phyloP scores from a whole-genome alignment of 192 early-diverging fungal genomes.

The Piromyces sp. region DNA sequence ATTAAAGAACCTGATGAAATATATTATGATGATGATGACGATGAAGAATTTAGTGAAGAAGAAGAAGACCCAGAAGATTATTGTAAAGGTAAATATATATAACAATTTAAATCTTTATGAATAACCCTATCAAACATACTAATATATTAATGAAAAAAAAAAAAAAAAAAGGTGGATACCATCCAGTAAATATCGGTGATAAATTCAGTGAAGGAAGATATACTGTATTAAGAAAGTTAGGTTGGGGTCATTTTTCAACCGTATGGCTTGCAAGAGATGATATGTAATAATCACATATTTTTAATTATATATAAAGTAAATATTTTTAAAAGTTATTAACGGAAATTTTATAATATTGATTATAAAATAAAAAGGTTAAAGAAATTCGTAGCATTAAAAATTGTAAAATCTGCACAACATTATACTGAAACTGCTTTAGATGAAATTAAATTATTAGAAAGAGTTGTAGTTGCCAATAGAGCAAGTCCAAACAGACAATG shows the following conservation, averaged over 20 bases:
- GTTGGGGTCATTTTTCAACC: conserved; percentile 97
- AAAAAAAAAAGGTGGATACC: conserved; percentile 53
- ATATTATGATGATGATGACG: conserved; percentile 4
- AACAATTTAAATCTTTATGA: too few species aligned
- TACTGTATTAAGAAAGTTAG: conserved; percentile 75
- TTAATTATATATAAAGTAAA: too few species aligned
- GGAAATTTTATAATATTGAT: too few species aligned
- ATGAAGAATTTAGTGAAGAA: conserved; percentile 19
- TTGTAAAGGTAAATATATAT: conserved; percentile 37
- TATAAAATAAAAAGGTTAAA: too few species aligned
- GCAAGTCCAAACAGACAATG: conserved; percentile 29
- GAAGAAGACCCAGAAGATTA: conserved; percentile 88
- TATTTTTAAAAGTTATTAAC: too few species aligned
- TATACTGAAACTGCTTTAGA: conserved; percentile 92
- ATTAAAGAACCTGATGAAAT: background rate
- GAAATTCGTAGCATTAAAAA: conserved; percentile 84
- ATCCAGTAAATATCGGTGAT: conserved; percentile 73
- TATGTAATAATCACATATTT: conserved; percentile 29
- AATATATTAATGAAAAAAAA: too few species aligned
- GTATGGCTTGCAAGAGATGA: conserved; percentile 83
- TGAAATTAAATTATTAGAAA: conserved; percentile 84
- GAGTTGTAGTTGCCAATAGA: conserved; percentile 29
- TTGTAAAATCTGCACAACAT: conserved; percentile 87
- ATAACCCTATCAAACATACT: too few species aligned
- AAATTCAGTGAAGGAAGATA: conserved; percentile 61